A percentile compares a stretch with the other conserved stretches of the same genome.
phyloP scores from a whole-genome alignment of 1,284 basidiomycete species.

The Irpex sp. region DNA sequence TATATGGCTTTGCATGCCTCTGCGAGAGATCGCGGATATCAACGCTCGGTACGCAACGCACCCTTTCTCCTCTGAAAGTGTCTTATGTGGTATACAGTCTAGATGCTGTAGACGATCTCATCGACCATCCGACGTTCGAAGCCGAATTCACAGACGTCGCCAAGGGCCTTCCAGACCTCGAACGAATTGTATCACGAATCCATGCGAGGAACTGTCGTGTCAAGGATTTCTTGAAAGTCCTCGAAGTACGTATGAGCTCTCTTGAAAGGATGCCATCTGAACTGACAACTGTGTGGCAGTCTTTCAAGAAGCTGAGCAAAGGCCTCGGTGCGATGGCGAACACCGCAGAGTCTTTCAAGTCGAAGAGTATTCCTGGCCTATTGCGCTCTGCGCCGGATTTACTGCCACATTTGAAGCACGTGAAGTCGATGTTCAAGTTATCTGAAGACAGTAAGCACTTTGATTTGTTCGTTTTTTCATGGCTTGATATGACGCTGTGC shows the following conservation, averaged over 20 bases:
- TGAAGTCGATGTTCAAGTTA: slow-evolving; percentile 70
- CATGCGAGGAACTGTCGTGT: slow-evolving; percentile 89
- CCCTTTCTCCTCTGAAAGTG: neutral
- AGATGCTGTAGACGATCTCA: slow-evolving; percentile 89
- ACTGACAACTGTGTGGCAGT: slow-evolving; percentile 37
- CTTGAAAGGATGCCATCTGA: no score
- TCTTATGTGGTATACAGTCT: slow-evolving; percentile 46
- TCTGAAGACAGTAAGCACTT: slow-evolving; percentile 70
- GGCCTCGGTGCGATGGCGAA: slow-evolving; percentile 65
- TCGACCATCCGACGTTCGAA: slow-evolving; percentile 75
- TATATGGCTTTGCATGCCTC: slow-evolving; percentile 90
- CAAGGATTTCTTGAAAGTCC: slow-evolving; percentile 81
- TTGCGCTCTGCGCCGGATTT: slow-evolving; percentile 83
- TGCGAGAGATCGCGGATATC: slow-evolving; percentile 79
- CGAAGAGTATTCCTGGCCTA: slow-evolving; percentile 70
- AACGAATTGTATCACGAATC: slow-evolving; percentile 89
- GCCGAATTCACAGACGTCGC: slow-evolving; percentile 70
- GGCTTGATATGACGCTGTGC: neutral
- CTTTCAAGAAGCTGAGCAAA: slow-evolving; percentile 71
- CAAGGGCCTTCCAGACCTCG: slow-evolving; percentile 87
- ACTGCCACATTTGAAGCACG: slow-evolving; percentile 61
- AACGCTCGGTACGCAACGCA: slow-evolving; percentile 65
- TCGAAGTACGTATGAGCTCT: no score
- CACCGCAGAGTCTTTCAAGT: slow-evolving; percentile 70
- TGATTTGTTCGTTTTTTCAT: no score